Evolutionary conservation across 1,284 basidiomycete genomes (phyloP).

Genomic region (Chiua sp.): DNA sequence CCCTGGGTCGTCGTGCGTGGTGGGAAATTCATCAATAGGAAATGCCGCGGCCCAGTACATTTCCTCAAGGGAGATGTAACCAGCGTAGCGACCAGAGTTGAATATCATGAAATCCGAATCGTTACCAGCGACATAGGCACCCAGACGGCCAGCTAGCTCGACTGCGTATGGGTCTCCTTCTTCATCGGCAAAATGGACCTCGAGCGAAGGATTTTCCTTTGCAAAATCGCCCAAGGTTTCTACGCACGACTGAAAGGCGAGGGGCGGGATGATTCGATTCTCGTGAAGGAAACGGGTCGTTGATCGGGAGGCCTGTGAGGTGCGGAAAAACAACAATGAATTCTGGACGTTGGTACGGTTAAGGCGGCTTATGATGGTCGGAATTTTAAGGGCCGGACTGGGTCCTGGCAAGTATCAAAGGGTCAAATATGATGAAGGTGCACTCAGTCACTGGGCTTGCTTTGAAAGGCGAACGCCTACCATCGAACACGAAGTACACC

Average conservation of each 20-base stretch:
- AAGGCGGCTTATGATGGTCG: constrained; percentile 67
- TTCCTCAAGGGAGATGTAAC: constrained; percentile 83
- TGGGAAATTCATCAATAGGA: constrained; percentile 30
- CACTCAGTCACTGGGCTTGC: background rate
- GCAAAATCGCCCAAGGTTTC: constrained; percentile 57
- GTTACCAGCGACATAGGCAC: constrained; percentile 77
- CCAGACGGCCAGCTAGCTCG: constrained; percentile 75
- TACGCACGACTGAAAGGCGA: constrained; percentile 66
- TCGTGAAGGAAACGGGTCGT: constrained; percentile 74
- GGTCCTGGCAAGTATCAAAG: constrained; percentile 55
- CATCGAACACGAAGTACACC: constrained; percentile 92
- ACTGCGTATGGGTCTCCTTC: constrained; percentile 91
- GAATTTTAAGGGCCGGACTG: constrained; percentile 75
- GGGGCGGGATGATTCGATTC: constrained; percentile 78
- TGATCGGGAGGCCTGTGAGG: constrained; percentile 72
- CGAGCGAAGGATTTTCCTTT: constrained; percentile 43
- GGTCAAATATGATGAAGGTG: constrained; percentile 22
- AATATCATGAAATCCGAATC: constrained; percentile 88
- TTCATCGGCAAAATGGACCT: constrained; percentile 78
- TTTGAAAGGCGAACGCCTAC: constrained; percentile 48
- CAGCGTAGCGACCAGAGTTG: constrained; percentile 71
- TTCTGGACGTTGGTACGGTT: constrained; percentile 64
- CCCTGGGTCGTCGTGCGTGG: constrained; percentile 42
- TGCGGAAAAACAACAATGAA: constrained; percentile 83
- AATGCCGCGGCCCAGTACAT: constrained; percentile 66